A percentile compares a stretch with the other conserved stretches of the same genome.
These are phyloP conservation scores for Orbilia javanica DNA, from an alignment of 2,329 filamentous ascomycete genomes.

Conservation along the genomic window DNA sequence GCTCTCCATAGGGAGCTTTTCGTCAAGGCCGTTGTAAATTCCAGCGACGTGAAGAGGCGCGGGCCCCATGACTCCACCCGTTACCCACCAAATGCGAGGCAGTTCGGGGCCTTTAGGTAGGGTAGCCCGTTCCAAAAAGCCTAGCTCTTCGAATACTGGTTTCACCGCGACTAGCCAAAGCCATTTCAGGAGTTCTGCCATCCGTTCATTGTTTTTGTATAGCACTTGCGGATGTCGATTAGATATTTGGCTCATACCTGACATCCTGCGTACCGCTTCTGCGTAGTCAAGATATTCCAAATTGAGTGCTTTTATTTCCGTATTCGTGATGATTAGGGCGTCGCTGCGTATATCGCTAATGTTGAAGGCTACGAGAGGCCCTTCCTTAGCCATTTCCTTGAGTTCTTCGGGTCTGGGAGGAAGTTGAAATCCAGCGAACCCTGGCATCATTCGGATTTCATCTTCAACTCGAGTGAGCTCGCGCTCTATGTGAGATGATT, in stretches of 20 bases:
- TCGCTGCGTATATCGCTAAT: constrained; percentile 31
- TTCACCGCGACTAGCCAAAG: constrained; percentile 35
- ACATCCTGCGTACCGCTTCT: neutral
- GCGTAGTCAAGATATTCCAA: neutral
- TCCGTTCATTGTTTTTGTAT: constrained; percentile 12
- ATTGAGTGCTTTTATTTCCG: constrained; percentile 23
- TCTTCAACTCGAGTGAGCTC: neutral
- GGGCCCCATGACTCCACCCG: neutral
- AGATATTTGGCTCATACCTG: neutral
- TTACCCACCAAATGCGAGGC: constrained; percentile 45
- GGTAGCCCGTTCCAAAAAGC: neutral
- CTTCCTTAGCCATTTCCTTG: constrained; percentile 4
- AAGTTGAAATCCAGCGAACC: constrained; percentile 26
- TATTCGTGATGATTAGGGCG: constrained; percentile 54
- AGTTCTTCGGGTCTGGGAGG: constrained; percentile 13
- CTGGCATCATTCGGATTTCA: constrained; percentile 20
- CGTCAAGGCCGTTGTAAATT: constrained; percentile 13
- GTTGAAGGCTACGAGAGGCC: constrained; percentile 55
- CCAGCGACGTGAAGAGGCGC: constrained; percentile 50
- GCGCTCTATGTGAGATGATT: neutral
- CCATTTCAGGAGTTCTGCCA: constrained; percentile 39
- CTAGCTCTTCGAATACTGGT: constrained; percentile 30
- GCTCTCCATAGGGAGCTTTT: neutral
- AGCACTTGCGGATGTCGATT: neutral
- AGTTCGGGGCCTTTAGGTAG: neutral